Evolutionary conservation across 768 basidiomycete genomes (phyloP).

Genomic region (Russula ochroleuca): DNA sequence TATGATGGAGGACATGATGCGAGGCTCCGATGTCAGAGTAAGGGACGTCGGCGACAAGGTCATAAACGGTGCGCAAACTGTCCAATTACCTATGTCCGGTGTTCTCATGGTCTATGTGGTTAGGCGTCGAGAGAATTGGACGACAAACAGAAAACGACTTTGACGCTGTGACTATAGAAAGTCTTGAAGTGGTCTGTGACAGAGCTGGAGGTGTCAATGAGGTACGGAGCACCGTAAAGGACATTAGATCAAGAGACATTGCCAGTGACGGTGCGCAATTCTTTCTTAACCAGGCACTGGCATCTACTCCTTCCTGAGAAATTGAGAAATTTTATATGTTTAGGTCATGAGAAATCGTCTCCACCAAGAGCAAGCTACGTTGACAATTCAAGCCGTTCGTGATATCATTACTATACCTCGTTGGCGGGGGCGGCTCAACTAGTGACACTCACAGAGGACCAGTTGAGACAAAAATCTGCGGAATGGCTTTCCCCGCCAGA

Average conservation of each 20-base stretch:
- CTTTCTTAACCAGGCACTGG: neutral
- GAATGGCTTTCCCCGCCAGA: neutral
- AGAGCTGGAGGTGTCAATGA: neutral
- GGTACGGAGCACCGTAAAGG: neutral
- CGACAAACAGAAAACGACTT: neutral
- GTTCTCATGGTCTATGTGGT: neutral
- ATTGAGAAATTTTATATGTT: neutral
- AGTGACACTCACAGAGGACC: too few relatives aligned
- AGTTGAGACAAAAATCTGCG: too few relatives aligned
- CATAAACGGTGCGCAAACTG: neutral
- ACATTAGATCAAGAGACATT: neutral
- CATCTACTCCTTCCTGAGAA: neutral
- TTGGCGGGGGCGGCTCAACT: neutral
- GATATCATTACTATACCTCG: neutral
- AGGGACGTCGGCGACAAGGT: neutral
- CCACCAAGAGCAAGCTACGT: neutral
- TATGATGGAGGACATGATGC: neutral
- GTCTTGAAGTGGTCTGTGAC: neutral
- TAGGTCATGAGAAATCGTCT: neutral
- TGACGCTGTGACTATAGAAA: neutral
- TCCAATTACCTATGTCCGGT: neutral
- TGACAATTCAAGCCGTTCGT: neutral
- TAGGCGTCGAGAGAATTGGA: neutral
- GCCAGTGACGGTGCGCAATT: neutral
- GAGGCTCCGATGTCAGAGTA: neutral